phyloP scores from a whole-genome alignment of 1,284 basidiomycete species.

The Peniophora sp. region DNA sequence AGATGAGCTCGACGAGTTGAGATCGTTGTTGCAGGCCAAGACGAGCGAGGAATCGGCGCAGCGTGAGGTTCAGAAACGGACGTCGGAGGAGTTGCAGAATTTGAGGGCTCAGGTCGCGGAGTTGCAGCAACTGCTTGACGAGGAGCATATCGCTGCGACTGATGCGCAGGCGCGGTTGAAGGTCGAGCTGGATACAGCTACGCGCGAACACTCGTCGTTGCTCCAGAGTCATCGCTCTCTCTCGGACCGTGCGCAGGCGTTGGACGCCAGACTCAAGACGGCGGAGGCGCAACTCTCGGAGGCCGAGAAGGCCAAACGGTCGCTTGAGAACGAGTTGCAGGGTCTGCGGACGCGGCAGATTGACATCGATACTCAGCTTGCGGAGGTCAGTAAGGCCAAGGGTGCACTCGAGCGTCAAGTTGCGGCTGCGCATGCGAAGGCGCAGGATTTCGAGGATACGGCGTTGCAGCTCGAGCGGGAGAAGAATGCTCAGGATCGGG shows the following conservation, averaged over 20 bases:
- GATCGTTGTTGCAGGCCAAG: slow-evolving; percentile 77
- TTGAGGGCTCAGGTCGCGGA: slow-evolving; percentile 63
- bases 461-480: slow-evolving; percentile 81
- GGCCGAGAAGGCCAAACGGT: slow-evolving; percentile 65
- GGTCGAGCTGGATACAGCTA: slow-evolving; percentile 54
- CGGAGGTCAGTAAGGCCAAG: slow-evolving; percentile 55
- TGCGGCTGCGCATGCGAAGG: slow-evolving; percentile 62
- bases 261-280: slow-evolving; percentile 45
- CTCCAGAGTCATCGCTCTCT: slow-evolving; percentile 57
- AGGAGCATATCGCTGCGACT: slow-evolving; percentile 45
- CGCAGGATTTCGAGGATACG: slow-evolving; percentile 83
- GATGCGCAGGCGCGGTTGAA: slow-evolving; percentile 65
- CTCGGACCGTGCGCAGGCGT: slow-evolving; percentile 45
- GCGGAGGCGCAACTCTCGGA: slow-evolving; percentile 48
- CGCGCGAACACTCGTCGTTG: slow-evolving; percentile 49
- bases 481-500: slow-evolving; percentile 65
- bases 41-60: slow-evolving; percentile 81
- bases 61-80: slow-evolving; percentile 80
- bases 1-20: slow-evolving; percentile 81
- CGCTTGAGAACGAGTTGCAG: slow-evolving; percentile 71
- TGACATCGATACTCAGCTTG: slow-evolving; percentile 61
- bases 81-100: slow-evolving; percentile 74
- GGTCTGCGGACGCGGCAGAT: slow-evolving; percentile 65
- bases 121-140: slow-evolving; percentile 54
- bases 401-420: slow-evolving; percentile 84